Evolutionary conservation across 1,139 yeast species (phyloP).

Genomic region (Hyphopichia buzzinii): DNA sequence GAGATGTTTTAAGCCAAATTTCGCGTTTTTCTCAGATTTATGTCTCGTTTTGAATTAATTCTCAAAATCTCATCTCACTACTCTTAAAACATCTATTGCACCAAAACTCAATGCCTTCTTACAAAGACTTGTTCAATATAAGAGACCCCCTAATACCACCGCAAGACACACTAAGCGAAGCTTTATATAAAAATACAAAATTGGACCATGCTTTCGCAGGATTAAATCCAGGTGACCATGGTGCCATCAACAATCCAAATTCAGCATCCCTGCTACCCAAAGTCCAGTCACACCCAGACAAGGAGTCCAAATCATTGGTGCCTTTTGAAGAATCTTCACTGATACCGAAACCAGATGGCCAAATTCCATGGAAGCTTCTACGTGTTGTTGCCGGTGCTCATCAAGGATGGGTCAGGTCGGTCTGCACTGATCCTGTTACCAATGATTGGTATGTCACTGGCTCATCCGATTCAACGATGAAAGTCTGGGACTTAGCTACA

Average conservation of each 20-base stretch:
- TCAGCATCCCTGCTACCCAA: too few relatives aligned
- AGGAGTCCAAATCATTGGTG: too few relatives aligned
- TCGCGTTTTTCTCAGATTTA: neutral
- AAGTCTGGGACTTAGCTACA: conserved; percentile 85
- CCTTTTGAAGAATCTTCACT: too few relatives aligned
- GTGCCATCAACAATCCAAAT: too few relatives aligned
- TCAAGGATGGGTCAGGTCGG: conserved; percentile 85
- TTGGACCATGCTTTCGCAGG: conserved; percentile 18
- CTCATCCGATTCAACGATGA: conserved; percentile 82
- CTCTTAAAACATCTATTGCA: neutral
- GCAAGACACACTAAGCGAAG: conserved; percentile 30
- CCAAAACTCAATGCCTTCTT: conserved; percentile 3
- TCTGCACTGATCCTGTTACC: conserved; percentile 74
- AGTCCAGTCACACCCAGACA: too few relatives aligned
- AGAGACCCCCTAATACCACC: conserved; percentile 22
- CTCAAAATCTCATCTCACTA: neutral
- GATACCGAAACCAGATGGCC: too few relatives aligned
- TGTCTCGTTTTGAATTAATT: neutral
- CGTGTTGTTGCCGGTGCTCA: conserved; percentile 83
- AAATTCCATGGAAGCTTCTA: conserved; percentile 66
- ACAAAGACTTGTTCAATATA: conserved; percentile 4
- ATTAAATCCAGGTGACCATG: neutral
- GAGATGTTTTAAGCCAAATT: neutral
- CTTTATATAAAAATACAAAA: conserved; percentile 30
- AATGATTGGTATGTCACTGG: conserved; percentile 94